Percentiles rank a stretch among this genome's conserved stretches.
phyloP scores from a whole-genome alignment of 148 eudicot genomes.

The Chenopodium berlandieri region DNA sequence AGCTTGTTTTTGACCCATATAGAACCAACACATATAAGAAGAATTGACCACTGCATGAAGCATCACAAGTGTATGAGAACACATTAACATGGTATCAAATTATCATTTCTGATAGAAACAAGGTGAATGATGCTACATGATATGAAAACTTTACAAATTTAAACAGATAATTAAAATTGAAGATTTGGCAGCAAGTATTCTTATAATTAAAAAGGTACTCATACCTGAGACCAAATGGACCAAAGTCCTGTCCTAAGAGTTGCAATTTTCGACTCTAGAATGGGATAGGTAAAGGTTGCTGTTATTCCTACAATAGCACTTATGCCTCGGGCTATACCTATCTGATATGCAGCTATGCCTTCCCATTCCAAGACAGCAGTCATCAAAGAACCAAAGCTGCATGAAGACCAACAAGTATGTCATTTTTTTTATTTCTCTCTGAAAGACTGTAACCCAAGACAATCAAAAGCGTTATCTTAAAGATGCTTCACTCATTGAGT shows the following conservation, averaged over 20 bases:
- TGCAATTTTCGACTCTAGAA: slow-evolving; percentile 61
- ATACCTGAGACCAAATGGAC: slow-evolving; percentile 98
- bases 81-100: not conserved
- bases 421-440: not conserved
- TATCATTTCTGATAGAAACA: not conserved
- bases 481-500: not conserved
- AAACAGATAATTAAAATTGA: no score
- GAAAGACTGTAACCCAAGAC: no score
- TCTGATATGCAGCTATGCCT: slow-evolving; percentile 79
- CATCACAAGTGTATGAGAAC: not conserved
- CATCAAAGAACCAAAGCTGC: slow-evolving; percentile 92
- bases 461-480: not conserved
- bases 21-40: slow-evolving; percentile 73
- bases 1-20: slow-evolving; percentile 49
- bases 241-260: slow-evolving; percentile 85
- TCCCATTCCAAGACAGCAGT: slow-evolving; percentile 88
- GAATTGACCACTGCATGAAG: slow-evolving; percentile 69
- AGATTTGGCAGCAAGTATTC: not conserved
- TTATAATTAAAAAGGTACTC: not conserved
- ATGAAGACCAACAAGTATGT: not conserved
- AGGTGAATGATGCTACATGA: no score
- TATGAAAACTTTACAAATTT: no score
- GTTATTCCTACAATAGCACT: slow-evolving; percentile 80
- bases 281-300: slow-evolving; percentile 79
- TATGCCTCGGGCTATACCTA: slow-evolving; percentile 77